These are phyloP conservation scores for Phytophthora lateralis DNA, from an alignment of 352 stramenopile genomes.

Conservation along the genomic window DNA sequence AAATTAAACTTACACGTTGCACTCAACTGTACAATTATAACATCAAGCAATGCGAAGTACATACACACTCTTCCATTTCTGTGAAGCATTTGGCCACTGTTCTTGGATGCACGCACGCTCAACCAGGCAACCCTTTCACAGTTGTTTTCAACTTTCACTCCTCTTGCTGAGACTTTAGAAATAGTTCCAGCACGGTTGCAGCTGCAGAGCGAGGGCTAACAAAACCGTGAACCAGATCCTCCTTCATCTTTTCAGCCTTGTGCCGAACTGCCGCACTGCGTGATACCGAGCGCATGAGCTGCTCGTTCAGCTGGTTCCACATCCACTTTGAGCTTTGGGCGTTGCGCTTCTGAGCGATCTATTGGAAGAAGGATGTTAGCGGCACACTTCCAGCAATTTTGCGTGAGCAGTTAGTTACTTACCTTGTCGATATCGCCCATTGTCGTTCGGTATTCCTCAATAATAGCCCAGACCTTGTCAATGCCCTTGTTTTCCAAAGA, in stretches of 20 bases:
- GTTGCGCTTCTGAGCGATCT: constrained; percentile 75
- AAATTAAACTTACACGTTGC: constrained; percentile 15
- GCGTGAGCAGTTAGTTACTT: neutral
- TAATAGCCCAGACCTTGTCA: constrained; percentile 72
- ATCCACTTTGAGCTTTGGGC: constrained; percentile 81
- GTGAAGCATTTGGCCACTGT: no score
- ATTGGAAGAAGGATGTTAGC: neutral
- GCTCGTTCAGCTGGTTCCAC: constrained; percentile 80
- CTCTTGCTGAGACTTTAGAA: constrained; percentile 55
- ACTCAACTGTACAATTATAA: constrained; percentile 33
- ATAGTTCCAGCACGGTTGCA: constrained; percentile 60
- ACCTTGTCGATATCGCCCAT: constrained; percentile 71
- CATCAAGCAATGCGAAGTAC: constrained; percentile 12
- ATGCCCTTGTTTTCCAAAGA: constrained; percentile 70
- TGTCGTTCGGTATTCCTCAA: constrained; percentile 60
- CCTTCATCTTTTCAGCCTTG: constrained; percentile 61
- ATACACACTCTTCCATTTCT: neutral
- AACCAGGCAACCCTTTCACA: neutral
- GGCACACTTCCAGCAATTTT: neutral
- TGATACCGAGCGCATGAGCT: constrained; percentile 71
- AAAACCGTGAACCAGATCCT: constrained; percentile 66
- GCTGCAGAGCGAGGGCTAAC: constrained; percentile 71
- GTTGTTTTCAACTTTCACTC: constrained; percentile 16
- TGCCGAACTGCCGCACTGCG: constrained; percentile 46
- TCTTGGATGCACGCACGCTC: no score